Evolutionary conservation across 108 stramenopile genomes (phyloP).

Genomic region (Nitzschia inconspicua): DNA sequence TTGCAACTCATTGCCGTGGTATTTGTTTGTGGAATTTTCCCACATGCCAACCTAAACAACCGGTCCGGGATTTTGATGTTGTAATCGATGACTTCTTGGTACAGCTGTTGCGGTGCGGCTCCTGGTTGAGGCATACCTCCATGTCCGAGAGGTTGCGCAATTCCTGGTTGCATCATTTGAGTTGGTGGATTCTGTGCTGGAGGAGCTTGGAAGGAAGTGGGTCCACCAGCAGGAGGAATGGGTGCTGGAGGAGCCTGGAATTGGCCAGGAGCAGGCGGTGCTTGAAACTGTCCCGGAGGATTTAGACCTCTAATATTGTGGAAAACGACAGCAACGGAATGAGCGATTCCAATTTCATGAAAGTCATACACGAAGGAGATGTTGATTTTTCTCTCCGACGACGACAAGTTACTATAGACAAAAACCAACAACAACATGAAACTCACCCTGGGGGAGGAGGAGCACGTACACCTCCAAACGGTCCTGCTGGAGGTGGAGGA

Average conservation of each 20-base stretch:
- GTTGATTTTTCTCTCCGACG: no score
- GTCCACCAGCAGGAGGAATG: constrained; percentile 9
- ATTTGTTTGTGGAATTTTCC: constrained; percentile 55
- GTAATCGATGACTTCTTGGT: constrained; percentile 67
- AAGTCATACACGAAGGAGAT: no score
- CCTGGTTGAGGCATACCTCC: constrained; percentile 9
- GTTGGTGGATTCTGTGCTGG: not conserved
- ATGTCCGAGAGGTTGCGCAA: not conserved
- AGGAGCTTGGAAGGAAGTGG: not conserved
- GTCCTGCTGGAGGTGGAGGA: constrained; percentile 26
- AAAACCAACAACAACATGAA: no score
- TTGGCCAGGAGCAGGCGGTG: constrained; percentile 22
- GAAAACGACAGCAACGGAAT: no score
- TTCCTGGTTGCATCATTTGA: constrained; percentile 4
- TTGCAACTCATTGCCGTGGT: constrained; percentile 52
- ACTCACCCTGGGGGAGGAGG: no score
- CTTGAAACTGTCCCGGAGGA: constrained; percentile 36
- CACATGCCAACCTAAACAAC: constrained; percentile 54
- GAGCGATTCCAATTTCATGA: not conserved
- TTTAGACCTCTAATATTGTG: no score
- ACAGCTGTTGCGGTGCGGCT: constrained; percentile 10
- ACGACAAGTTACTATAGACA: no score
- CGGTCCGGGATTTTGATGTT: constrained; percentile 60
- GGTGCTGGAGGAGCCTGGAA: constrained; percentile 20
- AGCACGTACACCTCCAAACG: no score